Percentiles rank a stretch among this genome's conserved stretches.
Conservation (phyloP, 1,284 basidiomycete genomes). For the Pseudozyma thailandica region DNA sequence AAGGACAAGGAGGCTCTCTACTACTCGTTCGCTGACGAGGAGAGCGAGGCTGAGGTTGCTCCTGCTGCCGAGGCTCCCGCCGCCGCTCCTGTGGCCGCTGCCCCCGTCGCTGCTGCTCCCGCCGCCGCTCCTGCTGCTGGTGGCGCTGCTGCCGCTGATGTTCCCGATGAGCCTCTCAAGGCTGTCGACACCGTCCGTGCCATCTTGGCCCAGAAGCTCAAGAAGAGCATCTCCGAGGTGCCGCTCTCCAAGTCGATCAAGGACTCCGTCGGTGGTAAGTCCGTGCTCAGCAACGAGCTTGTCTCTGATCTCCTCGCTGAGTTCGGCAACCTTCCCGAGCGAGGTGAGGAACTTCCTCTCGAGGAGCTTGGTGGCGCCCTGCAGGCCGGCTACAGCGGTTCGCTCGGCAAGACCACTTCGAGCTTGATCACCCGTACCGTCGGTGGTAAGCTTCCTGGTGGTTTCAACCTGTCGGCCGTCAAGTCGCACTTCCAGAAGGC, state of each 20-base stretch:
- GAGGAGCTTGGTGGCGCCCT: constrained; percentile 90
- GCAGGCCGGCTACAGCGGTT: constrained; percentile 81
- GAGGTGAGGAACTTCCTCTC: constrained; percentile 91
- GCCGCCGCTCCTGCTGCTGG: constrained; percentile 72
- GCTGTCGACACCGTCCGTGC: constrained; percentile 87
- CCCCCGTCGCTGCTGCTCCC: constrained; percentile 71
- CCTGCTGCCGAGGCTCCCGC: constrained; percentile 70
- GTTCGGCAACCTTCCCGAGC: constrained; percentile 77
- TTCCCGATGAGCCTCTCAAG: constrained; percentile 91
- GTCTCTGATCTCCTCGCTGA: constrained; percentile 82
- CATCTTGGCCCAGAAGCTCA: constrained; percentile 96
- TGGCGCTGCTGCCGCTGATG: constrained; percentile 72
- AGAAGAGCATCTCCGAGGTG: constrained; percentile 90
- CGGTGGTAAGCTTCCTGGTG: constrained; percentile 97
- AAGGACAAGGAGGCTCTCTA: constrained; percentile 98
- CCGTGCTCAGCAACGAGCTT: constrained; percentile 96
- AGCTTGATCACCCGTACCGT: constrained; percentile 90
- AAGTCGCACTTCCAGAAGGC: constrained; percentile 72
- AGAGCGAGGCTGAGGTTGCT: constrained; percentile 68
- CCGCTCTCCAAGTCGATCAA: constrained; percentile 96
- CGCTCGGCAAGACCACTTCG: constrained; percentile 94
- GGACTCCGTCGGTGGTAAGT: constrained; percentile 97
- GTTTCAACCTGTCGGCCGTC: constrained; percentile 94
- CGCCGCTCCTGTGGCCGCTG: constrained; percentile 65
- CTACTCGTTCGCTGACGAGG: constrained; percentile 94